Evolutionary conservation across 2,329 filamentous ascomycete species (phyloP).

Genomic region (Talaromyces sp.): DNA sequence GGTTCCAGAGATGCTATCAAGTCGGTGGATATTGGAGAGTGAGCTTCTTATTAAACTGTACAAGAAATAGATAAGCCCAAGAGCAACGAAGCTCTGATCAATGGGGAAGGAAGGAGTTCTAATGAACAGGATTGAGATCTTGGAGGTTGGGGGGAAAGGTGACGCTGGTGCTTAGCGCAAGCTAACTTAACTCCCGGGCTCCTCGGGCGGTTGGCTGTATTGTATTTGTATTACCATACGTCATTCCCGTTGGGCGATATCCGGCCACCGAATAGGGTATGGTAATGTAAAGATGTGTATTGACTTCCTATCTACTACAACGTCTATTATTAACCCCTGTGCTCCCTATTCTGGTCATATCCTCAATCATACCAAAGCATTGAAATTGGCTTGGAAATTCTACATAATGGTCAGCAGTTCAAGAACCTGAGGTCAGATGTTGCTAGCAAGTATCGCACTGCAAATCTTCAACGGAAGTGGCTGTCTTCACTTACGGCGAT

Average conservation of each 20-base stretch:
- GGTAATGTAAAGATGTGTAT: neutral
- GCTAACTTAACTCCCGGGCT: neutral
- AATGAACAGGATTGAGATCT: neutral
- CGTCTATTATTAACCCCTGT: neutral
- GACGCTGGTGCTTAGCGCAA: neutral
- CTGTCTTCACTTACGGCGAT: neutral
- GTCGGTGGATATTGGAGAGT: neutral
- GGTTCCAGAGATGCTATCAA: neutral
- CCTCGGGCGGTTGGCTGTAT: neutral
- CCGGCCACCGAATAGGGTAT: too few species aligned
- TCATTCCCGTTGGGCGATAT: neutral
- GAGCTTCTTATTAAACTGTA: neutral
- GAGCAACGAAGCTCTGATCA: constrained; percentile 15
- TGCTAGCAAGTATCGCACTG: too few species aligned
- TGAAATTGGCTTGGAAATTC: neutral
- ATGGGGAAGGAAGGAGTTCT: constrained; percentile 4
- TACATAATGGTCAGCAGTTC: neutral
- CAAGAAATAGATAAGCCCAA: neutral
- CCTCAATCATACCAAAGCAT: neutral
- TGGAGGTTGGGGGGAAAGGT: constrained; percentile 4
- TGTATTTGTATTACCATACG: neutral
- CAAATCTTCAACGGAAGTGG: too few species aligned
- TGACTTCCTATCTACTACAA: neutral
- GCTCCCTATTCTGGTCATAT: neutral
- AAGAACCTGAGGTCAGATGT: too few species aligned